Base-by-base conservation (phyloP, 192 early-diverging fungal genomes). In the Linnemannia elongata region DNA sequence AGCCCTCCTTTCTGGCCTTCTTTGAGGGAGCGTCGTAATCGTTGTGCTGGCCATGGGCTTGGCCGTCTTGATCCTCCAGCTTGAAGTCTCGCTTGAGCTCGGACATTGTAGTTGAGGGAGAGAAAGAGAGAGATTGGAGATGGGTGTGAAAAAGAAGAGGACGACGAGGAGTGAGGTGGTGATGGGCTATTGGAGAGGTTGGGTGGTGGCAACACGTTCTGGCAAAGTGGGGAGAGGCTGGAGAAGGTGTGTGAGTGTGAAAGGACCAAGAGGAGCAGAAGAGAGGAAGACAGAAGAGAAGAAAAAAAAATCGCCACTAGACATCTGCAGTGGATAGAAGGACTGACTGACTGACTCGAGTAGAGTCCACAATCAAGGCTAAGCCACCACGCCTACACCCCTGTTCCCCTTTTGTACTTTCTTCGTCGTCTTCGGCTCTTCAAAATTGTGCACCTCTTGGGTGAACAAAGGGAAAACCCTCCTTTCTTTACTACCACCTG, bases 71-170 rank as follows among this genome's bases (percentile, higher is more conserved):
- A 44, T 77, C 79, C 79, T 81, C 79, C 60, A 39, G 79, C 44
- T 78, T 77, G 44, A 87, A 81, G 47, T 87, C 85, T 44, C 85
- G 49, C 72, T 87, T 87, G 45, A 87, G 76, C n/a, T 87, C 79
- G 27, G 85, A 74, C 82, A 85, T 85, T n/a, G 22, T n/a, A 22
- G 17, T 63, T 80, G 49, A 57, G 33, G 22, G 24, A 79, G 54
- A 60, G 35, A 17, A 45, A 47, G 38, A n/a, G 44, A n/a, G 35
- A 18, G n/a, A 8, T 66, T 36, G 47, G 4, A 52, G 49, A 52
- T 52, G 49, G 49, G 49, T 52, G 20, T 52, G 49, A 52, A 18
- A 18, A 52, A 52, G 49, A 52, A 22, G 49, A 22, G 49, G 49
- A 52, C 17, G 47, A 49, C 49, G 17, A 33, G 12, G 30, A 33